Percentiles rank a stretch among this genome's conserved stretches.
Evolutionary conservation across 2,329 filamentous ascomycete genomes (phyloP).

Genomic region (Cryoendolithus antarcticus): DNA sequence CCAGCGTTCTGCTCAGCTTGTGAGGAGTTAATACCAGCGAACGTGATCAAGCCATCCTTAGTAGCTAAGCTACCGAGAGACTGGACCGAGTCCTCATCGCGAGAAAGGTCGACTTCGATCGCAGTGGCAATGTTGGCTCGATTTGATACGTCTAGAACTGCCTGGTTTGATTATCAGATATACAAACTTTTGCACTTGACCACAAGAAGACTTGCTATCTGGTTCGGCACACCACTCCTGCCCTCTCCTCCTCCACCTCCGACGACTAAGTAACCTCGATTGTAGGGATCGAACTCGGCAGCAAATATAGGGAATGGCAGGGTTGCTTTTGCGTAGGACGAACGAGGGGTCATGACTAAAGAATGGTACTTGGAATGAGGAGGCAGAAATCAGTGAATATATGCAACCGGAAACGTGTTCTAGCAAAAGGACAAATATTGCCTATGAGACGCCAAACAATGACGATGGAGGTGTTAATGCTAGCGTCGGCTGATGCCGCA

Average conservation of each 20-base stretch:
- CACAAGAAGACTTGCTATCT: conserved; percentile 65
- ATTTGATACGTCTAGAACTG: conserved; percentile 57
- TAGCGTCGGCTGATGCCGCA: no score
- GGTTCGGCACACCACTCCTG: conserved; percentile 71
- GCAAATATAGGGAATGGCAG: conserved; percentile 77
- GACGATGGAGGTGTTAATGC: no score
- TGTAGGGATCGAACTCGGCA: conserved; percentile 74
- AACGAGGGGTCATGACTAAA: conserved; percentile 9
- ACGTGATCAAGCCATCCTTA: conserved; percentile 41
- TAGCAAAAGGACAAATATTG: no score
- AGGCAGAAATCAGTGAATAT: no score
- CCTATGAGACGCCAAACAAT: no score
- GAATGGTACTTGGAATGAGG: no score
- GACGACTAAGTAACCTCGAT: conserved; percentile 64
- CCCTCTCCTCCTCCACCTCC: conserved; percentile 79
- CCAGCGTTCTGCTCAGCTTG: conserved; percentile 58
- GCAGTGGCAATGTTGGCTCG: conserved; percentile 49
- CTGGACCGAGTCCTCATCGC: conserved; percentile 79
- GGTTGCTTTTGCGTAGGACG: conserved; percentile 46
- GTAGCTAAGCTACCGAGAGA: conserved; percentile 59
- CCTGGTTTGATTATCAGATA: no score
- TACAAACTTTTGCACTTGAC: no score
- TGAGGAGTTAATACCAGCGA: conserved; percentile 77
- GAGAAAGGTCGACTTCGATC: conserved; percentile 64
- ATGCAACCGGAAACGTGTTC: no score